These are phyloP conservation scores for Lumnitzera racemosa DNA, from an alignment of 345 rosid genomes.

Conservation along the genomic window DNA sequence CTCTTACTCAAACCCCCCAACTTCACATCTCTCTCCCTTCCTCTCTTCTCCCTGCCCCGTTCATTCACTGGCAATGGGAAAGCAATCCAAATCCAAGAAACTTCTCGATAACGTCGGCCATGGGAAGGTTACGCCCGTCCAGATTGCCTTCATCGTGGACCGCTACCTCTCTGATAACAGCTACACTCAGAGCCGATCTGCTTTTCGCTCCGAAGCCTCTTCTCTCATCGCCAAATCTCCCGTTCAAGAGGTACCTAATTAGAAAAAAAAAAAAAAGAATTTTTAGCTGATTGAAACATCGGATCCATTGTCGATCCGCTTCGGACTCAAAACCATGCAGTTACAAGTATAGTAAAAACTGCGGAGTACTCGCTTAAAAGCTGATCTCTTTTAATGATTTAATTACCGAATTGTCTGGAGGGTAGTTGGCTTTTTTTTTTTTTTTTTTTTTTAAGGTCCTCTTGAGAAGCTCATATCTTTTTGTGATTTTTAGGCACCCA, in stretches of 20 bases:
- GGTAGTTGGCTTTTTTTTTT: background rate
- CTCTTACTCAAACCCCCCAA: background rate
- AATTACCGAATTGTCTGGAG: background rate
- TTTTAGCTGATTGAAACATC: no score
- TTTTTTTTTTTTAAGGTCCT: background rate
- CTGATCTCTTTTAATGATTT: no score
- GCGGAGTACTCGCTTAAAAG: background rate
- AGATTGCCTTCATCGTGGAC: conserved; percentile 78
- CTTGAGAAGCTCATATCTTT: no score
- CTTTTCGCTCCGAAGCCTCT: conserved; percentile 60
- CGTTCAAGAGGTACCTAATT: conserved; percentile 34
- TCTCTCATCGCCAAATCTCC: conserved; percentile 69
- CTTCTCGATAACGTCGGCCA: conserved; percentile 30
- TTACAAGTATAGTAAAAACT: no score
- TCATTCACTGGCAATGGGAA: conserved; percentile 34
- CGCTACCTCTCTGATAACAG: conserved; percentile 71
- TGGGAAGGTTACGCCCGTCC: conserved; percentile 66
- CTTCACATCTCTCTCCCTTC: conserved; percentile 6
- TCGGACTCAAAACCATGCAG: background rate
- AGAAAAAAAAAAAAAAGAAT: no score
- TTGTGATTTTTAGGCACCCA: conserved; percentile 42
- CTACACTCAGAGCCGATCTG: conserved; percentile 44
- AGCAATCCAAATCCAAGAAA: conserved; percentile 37
- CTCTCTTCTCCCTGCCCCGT: conserved; percentile 1
- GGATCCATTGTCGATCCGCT: background rate